These are phyloP conservation scores for Malus hybrid DNA, from an alignment of 331 rosid genomes.

Conservation along the genomic window DNA sequence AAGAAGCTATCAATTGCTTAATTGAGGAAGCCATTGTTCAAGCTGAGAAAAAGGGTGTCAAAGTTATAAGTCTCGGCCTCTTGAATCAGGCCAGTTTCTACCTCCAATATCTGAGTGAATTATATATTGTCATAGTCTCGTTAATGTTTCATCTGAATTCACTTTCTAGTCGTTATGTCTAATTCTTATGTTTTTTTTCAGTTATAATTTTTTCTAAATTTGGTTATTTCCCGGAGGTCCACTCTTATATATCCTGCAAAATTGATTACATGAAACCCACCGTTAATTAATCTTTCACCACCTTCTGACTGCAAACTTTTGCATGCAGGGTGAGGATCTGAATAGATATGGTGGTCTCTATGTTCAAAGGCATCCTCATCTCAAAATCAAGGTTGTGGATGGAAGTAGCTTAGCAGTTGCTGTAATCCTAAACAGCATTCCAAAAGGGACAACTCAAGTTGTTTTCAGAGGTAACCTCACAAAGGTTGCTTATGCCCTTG, in stretches of 20 bases:
- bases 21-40: constrained; percentile 58
- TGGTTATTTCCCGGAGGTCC: neutral
- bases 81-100: constrained; percentile 56
- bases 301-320: neutral
- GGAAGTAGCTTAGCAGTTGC: constrained; percentile 68
- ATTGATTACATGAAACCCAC: neutral
- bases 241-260: neutral
- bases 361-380: constrained; percentile 38
- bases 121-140: neutral
- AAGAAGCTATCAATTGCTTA: constrained; percentile 32
- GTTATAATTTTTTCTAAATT: too few relatives aligned
- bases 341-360: constrained; percentile 60
- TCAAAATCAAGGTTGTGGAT: constrained; percentile 66
- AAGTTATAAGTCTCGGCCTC: constrained; percentile 73
- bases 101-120: neutral
- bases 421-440: constrained; percentile 51
- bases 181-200: too few relatives aligned
- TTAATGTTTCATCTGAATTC: neutral
- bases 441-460: constrained; percentile 60
- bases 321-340: constrained; percentile 45
- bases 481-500: constrained; percentile 66
- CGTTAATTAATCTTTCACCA: neutral
- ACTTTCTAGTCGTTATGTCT: neutral
- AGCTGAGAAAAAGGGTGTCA: constrained; percentile 52
- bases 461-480: constrained; percentile 52